phyloP scores from a whole-genome alignment of 805 yeast species.

The Metschnikowia anglica region DNA sequence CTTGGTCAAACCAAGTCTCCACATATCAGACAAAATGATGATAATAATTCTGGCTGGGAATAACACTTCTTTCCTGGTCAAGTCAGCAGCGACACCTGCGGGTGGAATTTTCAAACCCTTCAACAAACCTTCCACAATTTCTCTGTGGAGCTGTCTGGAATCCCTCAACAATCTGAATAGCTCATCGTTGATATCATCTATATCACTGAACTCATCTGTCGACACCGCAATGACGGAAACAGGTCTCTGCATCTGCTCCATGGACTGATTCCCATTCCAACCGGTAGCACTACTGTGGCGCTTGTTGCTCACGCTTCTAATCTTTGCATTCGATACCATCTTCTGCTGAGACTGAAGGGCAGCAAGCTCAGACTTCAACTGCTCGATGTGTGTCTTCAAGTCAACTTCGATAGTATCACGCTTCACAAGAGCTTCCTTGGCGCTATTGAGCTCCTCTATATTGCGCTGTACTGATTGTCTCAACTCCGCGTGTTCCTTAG shows the following conservation, averaged over 20 bases:
- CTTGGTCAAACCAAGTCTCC: slow-evolving; percentile 92
- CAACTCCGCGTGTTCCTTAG: slow-evolving; percentile 59
- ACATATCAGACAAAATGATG: slow-evolving; percentile 91
- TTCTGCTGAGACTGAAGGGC: slow-evolving; percentile 41
- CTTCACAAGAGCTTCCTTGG: slow-evolving; percentile 57
- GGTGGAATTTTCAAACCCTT: slow-evolving; percentile 84
- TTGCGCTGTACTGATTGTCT: slow-evolving; percentile 62
- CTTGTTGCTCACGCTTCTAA: slow-evolving; percentile 36
- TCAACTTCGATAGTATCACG: slow-evolving; percentile 66
- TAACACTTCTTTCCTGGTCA: slow-evolving; percentile 84
- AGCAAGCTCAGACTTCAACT: slow-evolving; percentile 52
- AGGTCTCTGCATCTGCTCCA: slow-evolving; percentile 50
- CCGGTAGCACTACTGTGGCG: slow-evolving; percentile 42
- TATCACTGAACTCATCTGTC: slow-evolving; percentile 49
- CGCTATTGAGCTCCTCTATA: slow-evolving; percentile 58
- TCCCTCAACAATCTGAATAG: slow-evolving; percentile 68
- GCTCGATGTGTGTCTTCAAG: slow-evolving; percentile 59
- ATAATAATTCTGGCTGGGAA: slow-evolving; percentile 96
- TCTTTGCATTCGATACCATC: slow-evolving; percentile 34
- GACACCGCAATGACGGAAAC: slow-evolving; percentile 63
- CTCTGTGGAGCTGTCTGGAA: slow-evolving; percentile 70
- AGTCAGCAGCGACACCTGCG: slow-evolving; percentile 78
- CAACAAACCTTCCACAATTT: slow-evolving; percentile 81
- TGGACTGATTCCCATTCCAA: slow-evolving; percentile 33
- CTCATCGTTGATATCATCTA: slow-evolving; percentile 74